Base-by-base conservation (phyloP, 805 yeast genomes). In the Scheffersomyces lignosus region DNA sequence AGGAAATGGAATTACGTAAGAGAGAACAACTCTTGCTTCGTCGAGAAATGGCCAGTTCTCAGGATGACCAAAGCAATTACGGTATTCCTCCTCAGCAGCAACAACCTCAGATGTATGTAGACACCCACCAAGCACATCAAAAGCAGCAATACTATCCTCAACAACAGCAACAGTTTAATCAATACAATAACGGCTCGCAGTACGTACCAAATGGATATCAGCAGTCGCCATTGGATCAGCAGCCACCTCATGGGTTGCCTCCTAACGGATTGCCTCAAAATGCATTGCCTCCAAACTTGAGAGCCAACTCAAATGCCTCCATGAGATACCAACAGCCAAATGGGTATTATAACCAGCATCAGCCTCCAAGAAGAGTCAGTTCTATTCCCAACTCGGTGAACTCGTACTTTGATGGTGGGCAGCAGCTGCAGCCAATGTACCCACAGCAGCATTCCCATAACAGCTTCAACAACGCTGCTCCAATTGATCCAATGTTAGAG, bases 181-280 rank as follows among this genome's bases (percentile, higher is more conserved):
- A 31, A 16, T 27, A 16, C 22, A 41, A 23, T 29, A 22, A 34
- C n/a, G 9, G 33, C 29, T 4, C 7, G 5, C 10, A 27, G 16
- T 5, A 33, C 17, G 31, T 13, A 22, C 17, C 17, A 9, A 23
- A n/a, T 24, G 31, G 31, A 6, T 26, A 32, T 16, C 27, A 34
- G 12, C 37, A 37, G 36, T 31, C 36, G 12, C 39, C 37, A 20
- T 15, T 39, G 29, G 66, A 62, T 35, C 66, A 58, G 38, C 48
- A 45, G 13, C 64, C 59, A 4, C 65, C 60, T 4, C 62, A 61
- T 26, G 66, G 65, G 6, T 48, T 58, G 30, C 63, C 65, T 13
- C 34, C 56, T 9, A 54, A 54, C 27, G 70, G 65, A 2, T 37
- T 51, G 36, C 54, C 60, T 2, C 48, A 40, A 7, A 49, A 51